These are phyloP conservation scores for Castanea crenata DNA, from an alignment of 306 rosid genomes.

Conservation along the genomic window DNA sequence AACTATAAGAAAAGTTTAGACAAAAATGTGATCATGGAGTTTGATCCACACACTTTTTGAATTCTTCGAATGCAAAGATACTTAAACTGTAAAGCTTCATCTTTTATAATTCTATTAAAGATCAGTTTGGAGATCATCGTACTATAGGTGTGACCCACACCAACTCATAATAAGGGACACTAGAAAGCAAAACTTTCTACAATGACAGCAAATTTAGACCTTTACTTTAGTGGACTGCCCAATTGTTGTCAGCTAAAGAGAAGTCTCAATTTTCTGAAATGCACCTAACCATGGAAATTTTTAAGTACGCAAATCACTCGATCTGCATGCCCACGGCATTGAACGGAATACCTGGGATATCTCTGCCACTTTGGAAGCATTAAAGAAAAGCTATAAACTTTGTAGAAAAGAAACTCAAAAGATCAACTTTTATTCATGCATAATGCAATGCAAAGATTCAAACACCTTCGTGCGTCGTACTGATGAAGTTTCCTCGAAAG, in stretches of 20 bases:
- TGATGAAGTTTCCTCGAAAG: constrained; percentile 4
- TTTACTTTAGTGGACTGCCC: constrained; percentile 14
- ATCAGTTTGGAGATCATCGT: constrained; percentile 28
- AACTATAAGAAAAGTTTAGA: background rate
- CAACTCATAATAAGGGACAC: constrained; percentile 22
- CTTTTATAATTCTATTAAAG: constrained; percentile 6
- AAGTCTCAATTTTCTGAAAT: background rate
- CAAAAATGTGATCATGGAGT: background rate
- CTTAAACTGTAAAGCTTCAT: background rate
- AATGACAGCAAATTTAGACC: constrained; percentile 16
- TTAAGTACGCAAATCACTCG: background rate
- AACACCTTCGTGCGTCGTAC: background rate
- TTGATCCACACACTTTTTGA: background rate
- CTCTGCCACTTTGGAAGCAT: constrained; percentile 33
- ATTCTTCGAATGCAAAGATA: background rate
- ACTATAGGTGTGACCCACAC: constrained; percentile 29
- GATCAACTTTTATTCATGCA: background rate
- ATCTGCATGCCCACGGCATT: background rate
- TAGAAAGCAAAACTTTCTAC: constrained; percentile 33
- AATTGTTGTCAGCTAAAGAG: constrained; percentile 16
- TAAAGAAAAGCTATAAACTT: constrained; percentile 17
- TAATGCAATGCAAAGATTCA: background rate
- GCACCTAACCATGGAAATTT: background rate
- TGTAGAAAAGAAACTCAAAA: constrained; percentile 5
- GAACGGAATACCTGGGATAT: constrained; percentile 51